These are phyloP conservation scores for Coniochaeta sp. DNA, from an alignment of 2,329 filamentous ascomycete species.

Conservation along the genomic window DNA sequence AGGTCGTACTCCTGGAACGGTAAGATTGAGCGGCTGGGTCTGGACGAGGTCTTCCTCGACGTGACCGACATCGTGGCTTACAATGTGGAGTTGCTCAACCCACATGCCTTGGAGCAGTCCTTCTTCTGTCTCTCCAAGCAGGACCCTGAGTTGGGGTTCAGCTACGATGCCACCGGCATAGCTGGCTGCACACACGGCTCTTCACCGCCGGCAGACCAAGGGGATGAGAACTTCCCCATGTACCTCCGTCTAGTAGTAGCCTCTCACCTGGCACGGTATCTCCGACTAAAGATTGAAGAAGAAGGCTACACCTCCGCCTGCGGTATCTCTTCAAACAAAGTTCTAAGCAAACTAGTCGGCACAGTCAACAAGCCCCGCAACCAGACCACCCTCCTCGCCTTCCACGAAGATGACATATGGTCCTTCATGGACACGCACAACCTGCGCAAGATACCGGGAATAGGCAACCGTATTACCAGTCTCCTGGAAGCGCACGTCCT, in stretches of 20 bases:
- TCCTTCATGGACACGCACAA: conserved; percentile 69
- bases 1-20: conserved; percentile 68
- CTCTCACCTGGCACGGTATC: conserved; percentile 70
- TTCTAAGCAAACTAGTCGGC: conserved; percentile 78
- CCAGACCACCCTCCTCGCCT: conserved; percentile 76
- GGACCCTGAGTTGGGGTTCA: conserved; percentile 75
- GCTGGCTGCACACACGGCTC: conserved; percentile 48
- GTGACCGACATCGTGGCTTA: conserved; percentile 81
- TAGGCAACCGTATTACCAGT: conserved; percentile 71
- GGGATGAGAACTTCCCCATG: not conserved
- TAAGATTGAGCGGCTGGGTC: conserved; percentile 73
- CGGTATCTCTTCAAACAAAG: conserved; percentile 80
- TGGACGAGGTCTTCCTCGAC: conserved; percentile 85
- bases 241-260: conserved; percentile 43
- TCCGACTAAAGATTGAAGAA: conserved; percentile 65
- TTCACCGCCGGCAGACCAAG: not conserved
- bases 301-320: conserved; percentile 82
- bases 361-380: conserved; percentile 77
- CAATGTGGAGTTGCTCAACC: conserved; percentile 67
- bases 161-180: conserved; percentile 62
- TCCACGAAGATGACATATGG: conserved; percentile 47
- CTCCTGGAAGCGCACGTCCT: conserved; percentile 46
- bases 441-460: conserved; percentile 75
- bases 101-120: conserved; percentile 52
- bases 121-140: conserved; percentile 71